phyloP scores from a whole-genome alignment of 345 rosid genomes.

The Rhodamnia rubescens region DNA sequence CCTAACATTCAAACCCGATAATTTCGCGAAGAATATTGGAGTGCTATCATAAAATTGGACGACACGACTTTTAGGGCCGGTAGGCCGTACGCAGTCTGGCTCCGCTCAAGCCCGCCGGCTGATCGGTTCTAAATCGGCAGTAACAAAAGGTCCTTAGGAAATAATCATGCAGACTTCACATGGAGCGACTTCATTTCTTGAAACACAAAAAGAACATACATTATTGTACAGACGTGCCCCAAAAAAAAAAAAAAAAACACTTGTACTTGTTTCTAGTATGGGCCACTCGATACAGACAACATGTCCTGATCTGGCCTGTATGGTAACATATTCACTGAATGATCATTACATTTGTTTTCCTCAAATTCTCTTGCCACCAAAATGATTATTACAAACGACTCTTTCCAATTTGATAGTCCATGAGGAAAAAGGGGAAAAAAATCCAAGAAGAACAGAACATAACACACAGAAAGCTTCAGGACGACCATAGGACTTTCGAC shows the following conservation, averaged over 20 bases:
- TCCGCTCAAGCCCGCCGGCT: not conserved
- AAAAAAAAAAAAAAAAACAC: not conserved
- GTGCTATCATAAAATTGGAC: not conserved
- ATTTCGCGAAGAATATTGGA: not conserved
- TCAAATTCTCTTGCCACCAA: not conserved
- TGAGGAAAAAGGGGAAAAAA: not conserved
- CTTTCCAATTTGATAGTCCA: not conserved
- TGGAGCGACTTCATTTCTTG: not conserved
- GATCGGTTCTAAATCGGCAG: not conserved
- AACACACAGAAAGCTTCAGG: not conserved
- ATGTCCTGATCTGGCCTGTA: not conserved
- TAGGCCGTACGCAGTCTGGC: not conserved
- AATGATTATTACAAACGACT: not conserved
- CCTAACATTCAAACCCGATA: not conserved
- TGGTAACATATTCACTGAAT: not conserved
- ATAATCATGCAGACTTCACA: not conserved
- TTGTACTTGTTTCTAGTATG: not conserved
- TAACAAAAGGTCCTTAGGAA: not conserved
- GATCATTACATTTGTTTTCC: not conserved
- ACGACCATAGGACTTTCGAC: not conserved
- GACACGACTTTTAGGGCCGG: not conserved
- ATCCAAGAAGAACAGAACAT: not conserved
- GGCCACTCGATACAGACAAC: not conserved
- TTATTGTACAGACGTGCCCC: not conserved
- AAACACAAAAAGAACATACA: not conserved